Percentiles rank a stretch among this genome's conserved stretches.
phyloP scores from a whole-genome alignment of 2,329 filamentous ascomycete genomes.

The Aspergillus nomiae region DNA sequence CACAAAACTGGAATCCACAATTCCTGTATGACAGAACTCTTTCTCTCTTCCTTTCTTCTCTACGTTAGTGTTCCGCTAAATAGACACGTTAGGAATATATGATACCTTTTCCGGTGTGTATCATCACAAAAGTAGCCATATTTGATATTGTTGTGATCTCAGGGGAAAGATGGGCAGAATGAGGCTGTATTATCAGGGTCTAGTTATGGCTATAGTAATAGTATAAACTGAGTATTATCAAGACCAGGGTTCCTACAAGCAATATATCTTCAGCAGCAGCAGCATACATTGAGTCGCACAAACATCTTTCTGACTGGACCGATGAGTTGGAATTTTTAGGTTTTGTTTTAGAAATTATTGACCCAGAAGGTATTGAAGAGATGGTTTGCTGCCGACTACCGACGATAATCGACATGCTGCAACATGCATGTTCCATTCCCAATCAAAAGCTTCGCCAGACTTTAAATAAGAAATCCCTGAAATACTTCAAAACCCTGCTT shows the following conservation, averaged over 20 bases:
- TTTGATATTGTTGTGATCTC: too few relatives aligned
- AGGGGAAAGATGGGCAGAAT: too few relatives aligned
- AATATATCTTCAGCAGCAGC: background rate
- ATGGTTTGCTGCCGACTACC: conserved; percentile 13
- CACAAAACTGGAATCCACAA: background rate
- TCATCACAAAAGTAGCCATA: background rate
- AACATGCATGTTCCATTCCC: background rate
- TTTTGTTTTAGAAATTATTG: conserved; percentile 13
- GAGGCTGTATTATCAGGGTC: too few relatives aligned
- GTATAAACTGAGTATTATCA: background rate
- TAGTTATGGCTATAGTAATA: background rate
- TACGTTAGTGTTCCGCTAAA: background rate
- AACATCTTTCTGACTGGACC: conserved; percentile 6
- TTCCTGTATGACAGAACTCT: background rate
- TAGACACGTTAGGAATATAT: background rate
- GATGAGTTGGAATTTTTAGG: conserved; percentile 14
- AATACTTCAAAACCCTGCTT: conserved; percentile 2
- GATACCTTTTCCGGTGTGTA: background rate
- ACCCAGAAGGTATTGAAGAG: conserved; percentile 7
- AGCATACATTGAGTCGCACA: background rate
- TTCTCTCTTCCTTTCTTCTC: background rate
- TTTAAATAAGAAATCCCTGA: background rate
- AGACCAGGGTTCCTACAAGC: background rate
- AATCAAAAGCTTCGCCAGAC: background rate
- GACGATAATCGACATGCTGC: conserved; percentile 3